Base-by-base conservation (phyloP, 1,284 basidiomycete genomes). In the Austroboletus novae-zelandiae region DNA sequence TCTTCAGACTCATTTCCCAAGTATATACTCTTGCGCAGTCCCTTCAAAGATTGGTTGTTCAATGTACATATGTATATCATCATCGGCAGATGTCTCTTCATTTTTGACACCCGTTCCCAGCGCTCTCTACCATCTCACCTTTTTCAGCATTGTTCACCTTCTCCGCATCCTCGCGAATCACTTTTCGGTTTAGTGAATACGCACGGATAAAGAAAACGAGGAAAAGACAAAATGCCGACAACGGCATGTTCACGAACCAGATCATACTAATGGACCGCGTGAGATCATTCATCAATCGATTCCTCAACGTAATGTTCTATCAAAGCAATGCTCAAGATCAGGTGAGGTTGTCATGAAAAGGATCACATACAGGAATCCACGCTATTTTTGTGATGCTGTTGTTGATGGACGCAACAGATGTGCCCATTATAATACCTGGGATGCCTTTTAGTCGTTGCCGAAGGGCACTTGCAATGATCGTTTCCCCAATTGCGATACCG, bases 191-290 rank as follows among this genome's bases (percentile, higher is more conserved):
- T 15, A 89, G 71, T 14, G 81, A 76, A 65, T 89, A 89, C 17
- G 67, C 68, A 37, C 78, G 74, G 20, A 88, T 57, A 61, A 84
- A 82, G 14, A 86, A 58, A 11, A 72, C 64, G 63, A 87, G 73
- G 30, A 88, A 50, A 53, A 87, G 75, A 34, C 78, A 77, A 25
- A 74, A 72, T 18, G 76, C 83, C 13, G 80, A 52, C 30, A 89
- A 67, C 3, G 84, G 83, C 14, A 79, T 81, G 65, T 79, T 79
- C 9, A 87, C 80, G 47, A 90, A 61, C 89, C 90, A 93, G 42
- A 92, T 81, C 23, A 74, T 78, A 55, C 77, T 77, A 47, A 93
- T 81, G 2, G 86, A 79, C 43, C 78, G 71, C 23, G 86, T 74
- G 64, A 86, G 93, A 0, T 86, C 87, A 54, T 88, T 76, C 48